Percentiles rank a stretch among this genome's conserved stretches.
These are phyloP conservation scores for Panaeolus papilionaceus DNA, from an alignment of 768 basidiomycete genomes.

Conservation along the genomic window DNA sequence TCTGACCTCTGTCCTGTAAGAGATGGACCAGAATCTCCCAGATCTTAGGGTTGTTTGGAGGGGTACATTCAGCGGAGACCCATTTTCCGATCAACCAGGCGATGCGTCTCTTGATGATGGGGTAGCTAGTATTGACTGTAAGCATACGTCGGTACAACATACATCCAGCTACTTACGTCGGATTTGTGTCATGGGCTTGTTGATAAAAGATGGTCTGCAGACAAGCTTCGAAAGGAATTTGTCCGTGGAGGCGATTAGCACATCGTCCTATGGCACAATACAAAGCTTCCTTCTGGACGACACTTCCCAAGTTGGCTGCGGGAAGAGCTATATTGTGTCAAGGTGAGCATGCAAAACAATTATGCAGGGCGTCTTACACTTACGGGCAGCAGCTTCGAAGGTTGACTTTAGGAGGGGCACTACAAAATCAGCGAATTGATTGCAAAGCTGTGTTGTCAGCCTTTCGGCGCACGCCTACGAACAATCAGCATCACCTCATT, in stretches of 20 bases:
- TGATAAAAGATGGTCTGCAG: conserved; percentile 60
- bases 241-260: conserved; percentile 61
- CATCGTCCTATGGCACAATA: conserved; percentile 93
- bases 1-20: conserved; percentile 67
- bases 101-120: conserved; percentile 92
- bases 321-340: conserved; percentile 43
- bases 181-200: conserved; percentile 66
- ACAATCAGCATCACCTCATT: background rate
- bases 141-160: background rate
- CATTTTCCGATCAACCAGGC: conserved; percentile 95
- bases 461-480: conserved; percentile 89
- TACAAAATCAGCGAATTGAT: conserved; percentile 73
- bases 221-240: conserved; percentile 76
- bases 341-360: background rate
- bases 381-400: conserved; percentile 69
- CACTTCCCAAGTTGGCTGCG: conserved; percentile 56
- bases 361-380: conserved; percentile 16
- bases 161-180: conserved; percentile 49
- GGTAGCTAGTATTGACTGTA: conserved; percentile 58
- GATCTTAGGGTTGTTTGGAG: conserved; percentile 63
- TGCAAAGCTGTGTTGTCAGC: conserved; percentile 81
- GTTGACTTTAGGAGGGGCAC: conserved; percentile 65
- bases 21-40: conserved; percentile 88
- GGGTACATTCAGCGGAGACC: conserved; percentile 71
- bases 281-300: conserved; percentile 84